Conservation (phyloP, 1,284 basidiomycete species). For the Marasmius tenuissimus region DNA sequence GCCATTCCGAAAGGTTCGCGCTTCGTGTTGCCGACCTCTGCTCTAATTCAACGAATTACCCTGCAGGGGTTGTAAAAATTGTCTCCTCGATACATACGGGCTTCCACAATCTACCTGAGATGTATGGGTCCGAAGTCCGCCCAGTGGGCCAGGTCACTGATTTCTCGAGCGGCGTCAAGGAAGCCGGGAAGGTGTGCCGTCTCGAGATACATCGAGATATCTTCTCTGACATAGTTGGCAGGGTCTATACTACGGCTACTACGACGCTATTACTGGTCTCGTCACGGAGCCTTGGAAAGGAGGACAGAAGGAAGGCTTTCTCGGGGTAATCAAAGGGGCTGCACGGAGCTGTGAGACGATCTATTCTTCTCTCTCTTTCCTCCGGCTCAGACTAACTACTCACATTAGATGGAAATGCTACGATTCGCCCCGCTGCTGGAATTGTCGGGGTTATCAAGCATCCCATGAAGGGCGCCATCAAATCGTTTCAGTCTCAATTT, state of each 20-base stretch:
- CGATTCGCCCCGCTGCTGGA: constrained; percentile 44
- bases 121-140: constrained; percentile 45
- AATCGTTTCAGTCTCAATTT: constrained; percentile 31
- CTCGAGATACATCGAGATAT: not conserved
- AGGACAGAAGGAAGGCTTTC: constrained; percentile 46
- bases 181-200: constrained; percentile 40
- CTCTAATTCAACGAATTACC: not conserved
- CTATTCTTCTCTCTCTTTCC: not conserved
- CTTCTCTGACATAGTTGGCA: constrained; percentile 7
- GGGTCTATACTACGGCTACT: constrained; percentile 40
- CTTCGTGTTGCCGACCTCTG: not conserved
- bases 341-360: constrained; percentile 42
- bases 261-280: constrained; percentile 55
- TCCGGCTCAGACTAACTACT: not conserved
- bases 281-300: constrained; percentile 50
- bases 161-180: constrained; percentile 43
- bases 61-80: constrained; percentile 43
- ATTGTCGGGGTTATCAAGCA: constrained; percentile 41
- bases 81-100: constrained; percentile 44
- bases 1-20: constrained; percentile 38
- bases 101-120: constrained; percentile 42
- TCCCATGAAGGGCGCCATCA: constrained; percentile 42
- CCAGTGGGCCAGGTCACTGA: constrained; percentile 38
- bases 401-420: constrained; percentile 40
- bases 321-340: constrained; percentile 49